Percentiles rank a stretch among this genome's conserved stretches.
phyloP scores from a whole-genome alignment of 2,329 filamentous ascomycete genomes.

The Microsporum ferrugineum region DNA sequence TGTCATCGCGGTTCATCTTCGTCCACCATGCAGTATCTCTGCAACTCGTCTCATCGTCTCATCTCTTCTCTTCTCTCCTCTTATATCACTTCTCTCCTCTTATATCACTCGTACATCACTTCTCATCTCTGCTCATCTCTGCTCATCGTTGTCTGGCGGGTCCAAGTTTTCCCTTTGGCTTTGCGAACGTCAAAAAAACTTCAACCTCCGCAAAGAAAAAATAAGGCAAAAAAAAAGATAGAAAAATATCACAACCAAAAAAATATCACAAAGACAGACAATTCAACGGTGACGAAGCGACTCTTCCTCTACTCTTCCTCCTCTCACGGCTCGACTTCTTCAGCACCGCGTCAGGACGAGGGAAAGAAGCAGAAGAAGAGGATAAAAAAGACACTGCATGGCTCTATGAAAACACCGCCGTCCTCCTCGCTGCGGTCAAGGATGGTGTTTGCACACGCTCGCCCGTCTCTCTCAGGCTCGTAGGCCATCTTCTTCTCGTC shows the following conservation, averaged over 20 bases:
- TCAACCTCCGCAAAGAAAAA: not conserved
- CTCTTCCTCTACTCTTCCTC: not conserved
- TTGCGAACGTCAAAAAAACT: not conserved
- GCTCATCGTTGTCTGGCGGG: too few relatives aligned
- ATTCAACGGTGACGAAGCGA: not conserved
- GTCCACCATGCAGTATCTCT: too few relatives aligned
- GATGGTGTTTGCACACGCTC: conserved; percentile 31
- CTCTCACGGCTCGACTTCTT: not conserved
- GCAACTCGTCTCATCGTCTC: too few relatives aligned
- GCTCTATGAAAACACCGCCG: conserved; percentile 2
- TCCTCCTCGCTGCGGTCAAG: conserved; percentile 19
- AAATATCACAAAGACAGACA: not conserved
- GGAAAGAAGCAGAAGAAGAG: not conserved
- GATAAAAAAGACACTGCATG: not conserved
- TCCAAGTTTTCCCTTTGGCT: not conserved
- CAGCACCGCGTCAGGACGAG: not conserved
- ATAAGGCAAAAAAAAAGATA: not conserved
- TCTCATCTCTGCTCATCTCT: too few relatives aligned
- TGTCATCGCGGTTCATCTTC: too few relatives aligned
- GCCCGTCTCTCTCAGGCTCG: conserved; percentile 26
- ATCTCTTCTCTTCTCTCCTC: too few relatives aligned
- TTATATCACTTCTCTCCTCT: too few relatives aligned
- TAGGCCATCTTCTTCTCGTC: conserved; percentile 30
- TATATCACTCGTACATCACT: too few relatives aligned
- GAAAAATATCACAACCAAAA: not conserved